A percentile compares a stretch with the other conserved stretches of the same genome.
These are phyloP conservation scores for Cercospora janseana DNA, from an alignment of 2,329 filamentous ascomycete genomes.

Conservation along the genomic window DNA sequence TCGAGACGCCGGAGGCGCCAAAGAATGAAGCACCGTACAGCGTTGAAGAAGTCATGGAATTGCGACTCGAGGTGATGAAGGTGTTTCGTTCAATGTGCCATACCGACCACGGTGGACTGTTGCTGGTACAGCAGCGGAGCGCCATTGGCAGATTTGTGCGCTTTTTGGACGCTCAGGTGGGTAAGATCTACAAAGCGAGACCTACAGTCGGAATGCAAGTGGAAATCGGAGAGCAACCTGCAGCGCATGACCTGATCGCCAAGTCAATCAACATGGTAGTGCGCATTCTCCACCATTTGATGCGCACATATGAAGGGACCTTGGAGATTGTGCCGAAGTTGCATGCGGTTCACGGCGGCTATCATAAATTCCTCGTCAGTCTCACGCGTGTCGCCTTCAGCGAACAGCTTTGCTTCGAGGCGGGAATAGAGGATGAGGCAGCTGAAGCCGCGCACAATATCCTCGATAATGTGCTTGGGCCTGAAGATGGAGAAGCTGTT, in stretches of 20 bases:
- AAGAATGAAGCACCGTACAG: constrained; percentile 44
- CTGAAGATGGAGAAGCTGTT: constrained; percentile 69
- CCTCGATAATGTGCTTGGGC: constrained; percentile 75
- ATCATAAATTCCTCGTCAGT: constrained; percentile 77
- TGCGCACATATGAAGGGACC: constrained; percentile 55
- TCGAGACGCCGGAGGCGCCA: constrained; percentile 51
- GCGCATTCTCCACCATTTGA: constrained; percentile 60
- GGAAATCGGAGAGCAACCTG: constrained; percentile 11
- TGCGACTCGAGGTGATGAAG: constrained; percentile 47
- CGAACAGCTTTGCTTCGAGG: constrained; percentile 74
- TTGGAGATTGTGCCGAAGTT: constrained; percentile 71
- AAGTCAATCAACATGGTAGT: constrained; percentile 59
- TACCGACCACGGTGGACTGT: constrained; percentile 60
- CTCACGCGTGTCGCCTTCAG: constrained; percentile 83
- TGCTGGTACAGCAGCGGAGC: constrained; percentile 66
- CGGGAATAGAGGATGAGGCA: constrained; percentile 72
- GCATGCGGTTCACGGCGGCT: constrained; percentile 65
- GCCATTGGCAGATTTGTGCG: constrained; percentile 73
- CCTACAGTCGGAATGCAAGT: constrained; percentile 23
- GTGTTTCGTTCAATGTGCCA: constrained; percentile 58
- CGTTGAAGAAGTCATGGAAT: constrained; percentile 45
- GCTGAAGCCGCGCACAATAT: constrained; percentile 78
- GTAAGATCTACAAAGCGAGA: constrained; percentile 52
- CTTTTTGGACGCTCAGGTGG: constrained; percentile 71
- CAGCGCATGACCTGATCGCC: constrained; percentile 43